Base-by-base conservation (phyloP, 2,329 filamentous ascomycete genomes). In the Fusarium brevicatenulatum region DNA sequence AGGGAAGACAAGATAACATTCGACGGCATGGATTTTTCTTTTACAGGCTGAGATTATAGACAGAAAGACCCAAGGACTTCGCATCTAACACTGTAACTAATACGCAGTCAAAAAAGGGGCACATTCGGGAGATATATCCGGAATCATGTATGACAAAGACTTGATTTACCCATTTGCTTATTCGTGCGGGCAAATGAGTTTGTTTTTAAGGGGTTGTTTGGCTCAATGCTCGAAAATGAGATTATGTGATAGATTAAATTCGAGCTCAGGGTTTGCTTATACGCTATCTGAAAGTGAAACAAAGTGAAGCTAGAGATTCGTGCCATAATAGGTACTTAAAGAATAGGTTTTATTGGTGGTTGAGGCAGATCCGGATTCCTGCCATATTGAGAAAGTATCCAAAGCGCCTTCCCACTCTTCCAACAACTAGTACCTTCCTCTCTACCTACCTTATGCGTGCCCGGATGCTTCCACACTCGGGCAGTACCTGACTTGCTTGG, bases 41-140 rank as follows among this genome's bases (percentile, higher is more conserved):
- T 78, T 68, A 78, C 73, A 70, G 78, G 72, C 72, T 78, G 79
- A 81, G 75, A 80, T 68, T 75, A 82, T 81, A 82, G 80, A 82
- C 77, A 81, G 76, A 82, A 73, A 80, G 73, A 80, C 53, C 58
- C 68, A 62, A 73, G 72, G 68, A 53, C 73, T 73, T 74, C 72
- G 74, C 77, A 80, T 79, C 74, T 76, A 78, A 68, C 76, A 74
- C 56, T 82, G 81, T 81, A 81, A 78, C 75, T 81, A 81, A 81
- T 82, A 80, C 76, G 78, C 76, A 74, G 80, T 70, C 67, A 79
- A 80, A 80, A 81, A 80, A 73, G 74, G 77, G 71, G 69, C 71
- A 73, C 72, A 76, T 73, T 80, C 46, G 66, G 66, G 78, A 78
- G 79, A 64, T 80, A 80, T 77, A 75, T 73, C 70, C 70, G 74